A percentile compares a stretch with the other conserved stretches of the same genome.
Evolutionary conservation across 75 land plant species (phyloP).

Genomic region (Pinus tabuliformis): DNA sequence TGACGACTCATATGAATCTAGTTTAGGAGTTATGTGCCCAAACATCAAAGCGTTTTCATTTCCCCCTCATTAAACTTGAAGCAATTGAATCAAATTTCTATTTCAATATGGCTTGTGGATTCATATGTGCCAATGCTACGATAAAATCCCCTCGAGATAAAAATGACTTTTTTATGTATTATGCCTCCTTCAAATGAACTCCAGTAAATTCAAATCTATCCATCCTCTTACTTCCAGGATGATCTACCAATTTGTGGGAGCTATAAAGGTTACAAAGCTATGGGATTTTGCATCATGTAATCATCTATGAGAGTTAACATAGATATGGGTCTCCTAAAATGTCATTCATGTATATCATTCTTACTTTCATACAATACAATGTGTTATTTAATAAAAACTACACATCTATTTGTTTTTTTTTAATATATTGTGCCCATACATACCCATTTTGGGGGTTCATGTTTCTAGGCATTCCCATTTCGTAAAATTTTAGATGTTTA

Average conservation of each 20-base stretch:
- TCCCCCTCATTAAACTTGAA: slow-evolving; percentile 91
- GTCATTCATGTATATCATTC: too few species aligned
- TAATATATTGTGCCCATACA: too few species aligned
- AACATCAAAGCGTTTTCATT: slow-evolving; percentile 78
- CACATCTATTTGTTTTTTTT: too few species aligned
- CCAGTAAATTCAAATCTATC: slow-evolving; percentile 90
- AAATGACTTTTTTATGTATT: slow-evolving; percentile 83
- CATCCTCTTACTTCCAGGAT: slow-evolving; percentile 93
- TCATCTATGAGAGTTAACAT: too few species aligned
- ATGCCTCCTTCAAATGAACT: slow-evolving; percentile 89
- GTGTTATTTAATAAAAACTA: too few species aligned
- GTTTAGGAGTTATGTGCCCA: slow-evolving; percentile 79
- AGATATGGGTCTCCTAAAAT: too few species aligned
- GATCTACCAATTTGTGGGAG: slow-evolving; percentile 85
- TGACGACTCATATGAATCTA: slow-evolving; percentile 60
- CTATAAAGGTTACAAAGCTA: slow-evolving; percentile 35
- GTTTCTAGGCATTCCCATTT: too few species aligned
- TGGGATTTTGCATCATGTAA: too few species aligned
- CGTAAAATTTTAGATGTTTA: too few species aligned
- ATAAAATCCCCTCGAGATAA: slow-evolving; percentile 53
- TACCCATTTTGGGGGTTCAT: too few species aligned
- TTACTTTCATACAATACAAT: too few species aligned
- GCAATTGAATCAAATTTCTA: slow-evolving; percentile 90
- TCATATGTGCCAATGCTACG: slow-evolving; percentile 49
- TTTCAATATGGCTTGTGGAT: slow-evolving; percentile 82